Evolutionary conservation across 495 filamentous ascomycete species (phyloP).

Genomic region (Paragyromitra xinjiangensis): DNA sequence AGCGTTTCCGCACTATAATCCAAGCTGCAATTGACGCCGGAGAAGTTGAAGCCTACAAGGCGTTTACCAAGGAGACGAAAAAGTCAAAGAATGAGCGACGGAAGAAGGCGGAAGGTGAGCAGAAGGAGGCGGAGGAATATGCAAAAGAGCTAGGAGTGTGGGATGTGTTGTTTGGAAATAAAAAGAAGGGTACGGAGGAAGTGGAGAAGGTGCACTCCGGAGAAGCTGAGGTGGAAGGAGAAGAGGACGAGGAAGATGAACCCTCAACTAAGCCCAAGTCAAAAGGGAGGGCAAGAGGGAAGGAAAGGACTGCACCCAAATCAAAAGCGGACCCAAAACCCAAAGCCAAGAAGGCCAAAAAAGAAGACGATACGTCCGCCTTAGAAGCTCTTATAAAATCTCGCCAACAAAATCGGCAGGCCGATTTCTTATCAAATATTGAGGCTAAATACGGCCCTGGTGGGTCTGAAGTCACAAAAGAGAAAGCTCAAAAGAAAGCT

Average conservation of each 20-base stretch:
- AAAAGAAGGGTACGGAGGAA: conserved; percentile 61
- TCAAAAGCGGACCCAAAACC: conserved; percentile 9
- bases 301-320: conserved; percentile 6
- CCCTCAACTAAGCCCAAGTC: conserved; percentile 7
- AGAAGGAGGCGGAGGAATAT: conserved; percentile 74
- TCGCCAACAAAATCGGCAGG: conserved; percentile 64
- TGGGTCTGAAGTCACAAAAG: conserved; percentile 58
- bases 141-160: conserved; percentile 76
- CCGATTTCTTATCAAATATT: conserved; percentile 70
- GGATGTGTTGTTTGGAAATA: conserved; percentile 66
- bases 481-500: conserved; percentile 59
- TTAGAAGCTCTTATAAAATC: conserved; percentile 69
- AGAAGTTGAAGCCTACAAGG: conserved; percentile 70
- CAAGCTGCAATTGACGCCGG: conserved; percentile 77
- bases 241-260: conserved; percentile 30
- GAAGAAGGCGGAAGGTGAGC: conserved; percentile 71
- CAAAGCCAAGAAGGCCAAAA: conserved; percentile 45
- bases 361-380: conserved; percentile 59
- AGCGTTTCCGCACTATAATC: conserved; percentile 80
- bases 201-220: conserved; percentile 42
- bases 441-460: conserved; percentile 76
- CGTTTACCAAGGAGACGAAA: conserved; percentile 76
- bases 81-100: conserved; percentile 70
- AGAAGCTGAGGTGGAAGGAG: conserved; percentile 36
- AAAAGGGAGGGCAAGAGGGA: conserved; percentile 22